These are phyloP conservation scores for Leptoxyphium fumago DNA, from an alignment of 2,329 filamentous ascomycete species.

Conservation along the genomic window DNA sequence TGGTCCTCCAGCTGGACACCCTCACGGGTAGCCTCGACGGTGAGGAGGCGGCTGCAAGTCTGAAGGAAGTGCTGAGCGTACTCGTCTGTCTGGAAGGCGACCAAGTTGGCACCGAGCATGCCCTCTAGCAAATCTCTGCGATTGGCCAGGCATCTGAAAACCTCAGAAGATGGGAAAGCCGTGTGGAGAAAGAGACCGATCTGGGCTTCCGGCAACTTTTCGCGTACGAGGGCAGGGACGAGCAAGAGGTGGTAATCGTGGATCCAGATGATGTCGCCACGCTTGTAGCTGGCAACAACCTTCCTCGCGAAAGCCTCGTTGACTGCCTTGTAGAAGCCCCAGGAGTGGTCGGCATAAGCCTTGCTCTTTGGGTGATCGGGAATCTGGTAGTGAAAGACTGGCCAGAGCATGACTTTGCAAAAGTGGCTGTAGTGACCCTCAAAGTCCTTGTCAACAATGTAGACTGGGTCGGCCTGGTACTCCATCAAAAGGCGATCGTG, in stretches of 20 bases:
- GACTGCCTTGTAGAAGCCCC: slow-evolving; percentile 83
- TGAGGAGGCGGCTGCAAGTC: slow-evolving; percentile 81
- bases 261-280: slow-evolving; percentile 83
- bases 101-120: slow-evolving; percentile 80
- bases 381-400: slow-evolving; percentile 95
- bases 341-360: slow-evolving; percentile 91
- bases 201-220: slow-evolving; percentile 80
- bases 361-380: slow-evolving; percentile 98
- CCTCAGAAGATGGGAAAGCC: slow-evolving; percentile 89
- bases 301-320: slow-evolving; percentile 88
- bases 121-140: slow-evolving; percentile 79
- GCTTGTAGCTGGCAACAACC: slow-evolving; percentile 84
- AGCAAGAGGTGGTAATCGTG: slow-evolving; percentile 91
- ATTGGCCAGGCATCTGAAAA: slow-evolving; percentile 81
- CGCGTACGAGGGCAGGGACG: slow-evolving; percentile 76
- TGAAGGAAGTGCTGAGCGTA: slow-evolving; percentile 91
- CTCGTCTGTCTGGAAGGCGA: slow-evolving; percentile 87
- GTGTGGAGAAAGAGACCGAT: slow-evolving; percentile 95
- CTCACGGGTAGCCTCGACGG: slow-evolving; percentile 77
- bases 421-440: slow-evolving; percentile 91
- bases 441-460: slow-evolving; percentile 79
- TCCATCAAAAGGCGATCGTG: slow-evolving; percentile 67
- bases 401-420: slow-evolving; percentile 96
- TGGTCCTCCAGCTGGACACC: slow-evolving; percentile 84
- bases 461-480: slow-evolving; percentile 70